Evolutionary conservation across 2,329 filamentous ascomycete species (phyloP).

Genomic region (Botrytis aclada): DNA sequence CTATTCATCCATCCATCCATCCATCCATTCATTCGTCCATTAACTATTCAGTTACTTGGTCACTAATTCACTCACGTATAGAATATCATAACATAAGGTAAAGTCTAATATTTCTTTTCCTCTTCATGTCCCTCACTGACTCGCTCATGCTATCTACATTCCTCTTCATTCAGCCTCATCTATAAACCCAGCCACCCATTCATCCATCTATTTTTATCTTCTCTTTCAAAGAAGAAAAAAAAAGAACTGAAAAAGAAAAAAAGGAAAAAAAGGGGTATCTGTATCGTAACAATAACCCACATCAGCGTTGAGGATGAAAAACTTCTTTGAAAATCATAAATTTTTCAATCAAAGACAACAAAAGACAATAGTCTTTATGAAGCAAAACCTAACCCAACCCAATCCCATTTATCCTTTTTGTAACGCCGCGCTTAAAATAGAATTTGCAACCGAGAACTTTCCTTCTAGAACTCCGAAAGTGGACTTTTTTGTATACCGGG

Average conservation of each 20-base stretch:
- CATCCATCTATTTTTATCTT: not conserved
- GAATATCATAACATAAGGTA: not conserved
- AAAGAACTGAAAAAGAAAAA: not conserved
- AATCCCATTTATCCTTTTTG: not conserved
- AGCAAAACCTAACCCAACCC: not conserved
- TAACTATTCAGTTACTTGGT: too few species aligned
- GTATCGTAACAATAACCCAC: not conserved
- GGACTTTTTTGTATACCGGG: constrained; percentile 19
- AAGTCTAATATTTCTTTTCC: not conserved
- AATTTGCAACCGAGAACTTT: not conserved
- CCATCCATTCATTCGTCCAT: not conserved
- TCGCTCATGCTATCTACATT: not conserved
- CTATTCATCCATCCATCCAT: not conserved
- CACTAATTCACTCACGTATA: not conserved
- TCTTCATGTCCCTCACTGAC: not conserved
- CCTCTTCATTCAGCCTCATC: not conserved
- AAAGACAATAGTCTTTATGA: not conserved
- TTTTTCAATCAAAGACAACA: not conserved
- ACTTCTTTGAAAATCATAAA: not conserved
- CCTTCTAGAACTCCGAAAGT: constrained; percentile 19
- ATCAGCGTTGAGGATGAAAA: not conserved
- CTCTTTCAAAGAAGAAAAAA: not conserved
- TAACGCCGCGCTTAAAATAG: constrained; percentile 8
- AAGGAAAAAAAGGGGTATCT: not conserved
- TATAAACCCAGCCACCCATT: not conserved